Percentiles rank a stretch among this genome's conserved stretches.
These are phyloP conservation scores for Antitrichia curtipendula DNA, from an alignment of 225 moss, liverwort and hornwort species.

Conservation along the genomic window DNA sequence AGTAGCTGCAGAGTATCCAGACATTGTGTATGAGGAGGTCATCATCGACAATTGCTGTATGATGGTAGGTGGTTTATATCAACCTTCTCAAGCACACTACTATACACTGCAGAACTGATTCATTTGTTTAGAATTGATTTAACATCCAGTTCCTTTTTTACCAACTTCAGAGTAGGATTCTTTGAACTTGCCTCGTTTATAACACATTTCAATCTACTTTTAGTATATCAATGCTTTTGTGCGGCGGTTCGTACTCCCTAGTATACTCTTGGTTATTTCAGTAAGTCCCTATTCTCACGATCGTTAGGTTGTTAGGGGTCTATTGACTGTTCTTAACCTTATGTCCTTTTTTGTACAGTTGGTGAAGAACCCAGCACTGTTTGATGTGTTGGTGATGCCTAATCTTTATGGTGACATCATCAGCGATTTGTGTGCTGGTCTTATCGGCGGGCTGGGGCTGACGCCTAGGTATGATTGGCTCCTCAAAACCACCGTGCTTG, in stretches of 20 bases:
- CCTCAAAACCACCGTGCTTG: background rate
- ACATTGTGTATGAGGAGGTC: conserved; percentile 88
- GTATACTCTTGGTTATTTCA: background rate
- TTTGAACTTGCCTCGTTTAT: background rate
- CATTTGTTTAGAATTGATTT: background rate
- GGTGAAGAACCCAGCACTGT: conserved; percentile 93
- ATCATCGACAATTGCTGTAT: conserved; percentile 99
- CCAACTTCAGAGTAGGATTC: background rate
- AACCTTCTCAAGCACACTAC: background rate
- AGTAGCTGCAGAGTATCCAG: conserved; percentile 67
- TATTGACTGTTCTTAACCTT: background rate
- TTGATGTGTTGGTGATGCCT: conserved; percentile 95
- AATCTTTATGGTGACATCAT: conserved; percentile 96
- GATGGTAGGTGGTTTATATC: conserved; percentile 47
- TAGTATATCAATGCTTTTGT: background rate
- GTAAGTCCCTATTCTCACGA: background rate
- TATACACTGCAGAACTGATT: background rate
- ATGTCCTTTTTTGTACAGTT: conserved; percentile 30
- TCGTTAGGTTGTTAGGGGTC: background rate
- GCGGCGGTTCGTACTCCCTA: background rate
- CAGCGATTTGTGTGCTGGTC: conserved; percentile 95
- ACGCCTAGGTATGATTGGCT: conserved; percentile 68
- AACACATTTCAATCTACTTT: background rate
- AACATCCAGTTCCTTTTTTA: background rate
- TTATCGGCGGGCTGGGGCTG: conserved; percentile 86